phyloP scores from a whole-genome alignment of 495 filamentous ascomycete species.

The Glarea lozoyensis region DNA sequence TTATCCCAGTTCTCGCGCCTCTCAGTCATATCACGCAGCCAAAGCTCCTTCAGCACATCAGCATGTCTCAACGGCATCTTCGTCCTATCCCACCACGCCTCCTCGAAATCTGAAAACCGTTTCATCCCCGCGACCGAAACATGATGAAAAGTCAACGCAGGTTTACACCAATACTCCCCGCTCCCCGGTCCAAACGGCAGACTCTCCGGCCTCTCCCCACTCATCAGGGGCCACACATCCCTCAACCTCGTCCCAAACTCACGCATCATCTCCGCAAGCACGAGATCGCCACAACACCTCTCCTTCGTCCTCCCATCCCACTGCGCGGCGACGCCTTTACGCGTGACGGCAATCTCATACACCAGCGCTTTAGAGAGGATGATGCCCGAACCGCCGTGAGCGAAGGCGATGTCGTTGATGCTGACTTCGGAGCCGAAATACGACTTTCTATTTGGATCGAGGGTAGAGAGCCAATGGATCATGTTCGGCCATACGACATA shows the following conservation, averaged over 20 bases:
- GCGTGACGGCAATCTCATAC: conserved; percentile 27
- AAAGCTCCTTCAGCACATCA: conserved; percentile 3
- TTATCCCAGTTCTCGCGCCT: neutral
- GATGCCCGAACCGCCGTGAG: conserved; percentile 62
- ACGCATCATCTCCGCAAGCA: conserved; percentile 49
- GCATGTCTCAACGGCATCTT: neutral
- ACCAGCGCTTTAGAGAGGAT: conserved; percentile 50
- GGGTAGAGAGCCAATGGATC: conserved; percentile 41
- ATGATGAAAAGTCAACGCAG: conserved; percentile 53
- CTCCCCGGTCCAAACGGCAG: conserved; percentile 37
- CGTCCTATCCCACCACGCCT: conserved; percentile 10
- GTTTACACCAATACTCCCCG: conserved; percentile 58
- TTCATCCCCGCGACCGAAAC: conserved; percentile 44
- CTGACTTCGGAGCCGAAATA: conserved; percentile 54
- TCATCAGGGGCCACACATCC: conserved; percentile 44
- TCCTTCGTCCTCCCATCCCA: conserved; percentile 43
- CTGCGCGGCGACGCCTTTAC: conserved; percentile 23
- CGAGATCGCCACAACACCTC: conserved; percentile 62
- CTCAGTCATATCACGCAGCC: too few relatives aligned
- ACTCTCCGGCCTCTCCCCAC: conserved; percentile 42
- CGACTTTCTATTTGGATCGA: conserved; percentile 36
- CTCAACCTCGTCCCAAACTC: conserved; percentile 43
- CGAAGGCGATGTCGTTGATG: conserved; percentile 47
- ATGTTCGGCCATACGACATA: conserved; percentile 57
- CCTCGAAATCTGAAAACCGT: conserved; percentile 45